Base-by-base conservation (phyloP, 257 asterid species). In the Anisodus tanguticus region DNA sequence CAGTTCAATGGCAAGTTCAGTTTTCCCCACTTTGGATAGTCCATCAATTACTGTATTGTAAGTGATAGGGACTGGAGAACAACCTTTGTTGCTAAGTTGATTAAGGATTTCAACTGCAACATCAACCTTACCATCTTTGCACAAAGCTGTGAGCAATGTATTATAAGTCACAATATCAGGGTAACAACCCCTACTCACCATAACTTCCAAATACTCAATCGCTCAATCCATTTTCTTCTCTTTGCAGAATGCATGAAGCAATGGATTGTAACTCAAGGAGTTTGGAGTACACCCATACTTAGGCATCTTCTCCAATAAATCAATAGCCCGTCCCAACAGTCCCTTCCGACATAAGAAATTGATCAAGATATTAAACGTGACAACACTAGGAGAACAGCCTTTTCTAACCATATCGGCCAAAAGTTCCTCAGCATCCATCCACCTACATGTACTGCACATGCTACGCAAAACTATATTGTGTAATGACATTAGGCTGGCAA, bases 81-180 rank as follows among this genome's bases (percentile, higher is more conserved):
- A 95, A 1, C 91, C 93, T 89, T 87, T 90, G 5, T 87, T 83
- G 3, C 83, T 89, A 8, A 95, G 91, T 87, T 93, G 97, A 85
- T 92, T 86, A 45, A 95, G 96, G 67, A 95, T 89, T 88, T 91
- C 97, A 4, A 95, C 93, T 8, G 98, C 98, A 83, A 89, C 72
- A 85, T 92, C 97, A 83, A 89, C 98, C 87, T 92, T 92, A 84
- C 97, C 97, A 0, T 95, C 97, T 90, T 90, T 95, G 89, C 98
- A 93, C 37, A 95, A 88, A 37, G 97, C 97, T 0, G 97, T 91
- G 85, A 95, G 97, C 90, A 95, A 54, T 3, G 98, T 93, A 64
- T 93, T 95, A 59, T 95, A 95, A 19, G 98, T 95, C 86, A 95
- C 98, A 11, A 92, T 93, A 85, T 95, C 97, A 8, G 98, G 98